Conservation (phyloP, 257 asterid species). For the Lithospermum erythrorhizon region DNA sequence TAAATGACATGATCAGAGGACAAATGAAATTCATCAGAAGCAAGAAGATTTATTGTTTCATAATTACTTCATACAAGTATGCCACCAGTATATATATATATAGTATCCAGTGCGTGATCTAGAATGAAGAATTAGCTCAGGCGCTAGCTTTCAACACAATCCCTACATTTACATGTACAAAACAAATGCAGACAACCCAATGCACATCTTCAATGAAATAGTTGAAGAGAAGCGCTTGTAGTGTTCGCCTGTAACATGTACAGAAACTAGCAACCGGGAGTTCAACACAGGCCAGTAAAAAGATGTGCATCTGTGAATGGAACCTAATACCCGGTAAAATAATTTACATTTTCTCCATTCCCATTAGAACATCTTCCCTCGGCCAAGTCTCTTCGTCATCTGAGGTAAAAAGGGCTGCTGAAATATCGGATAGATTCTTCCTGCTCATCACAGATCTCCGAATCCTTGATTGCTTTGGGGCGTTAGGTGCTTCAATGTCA, state of each 20-base stretch:
- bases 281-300: no score
- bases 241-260: constrained; percentile 16
- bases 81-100: no score
- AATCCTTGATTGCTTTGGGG: constrained; percentile 45
- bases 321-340: neutral
- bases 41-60: neutral
- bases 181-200: constrained; percentile 17
- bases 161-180: constrained; percentile 20
- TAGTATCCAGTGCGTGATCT: neutral
- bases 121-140: constrained; percentile 8
- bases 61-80: neutral
- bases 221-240: constrained; percentile 36
- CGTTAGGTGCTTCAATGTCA: constrained; percentile 45
- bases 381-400: constrained; percentile 24
- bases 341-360: constrained; percentile 14
- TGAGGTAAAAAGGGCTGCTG: constrained; percentile 46
- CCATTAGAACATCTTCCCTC: constrained; percentile 16
- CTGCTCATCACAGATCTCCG: constrained; percentile 25
- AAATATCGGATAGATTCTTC: constrained; percentile 43
- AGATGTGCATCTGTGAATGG: constrained; percentile 8
- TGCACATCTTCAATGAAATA: constrained; percentile 36
- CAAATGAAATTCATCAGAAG: neutral
- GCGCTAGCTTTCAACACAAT: constrained; percentile 9
- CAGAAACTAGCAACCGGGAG: constrained; percentile 1
- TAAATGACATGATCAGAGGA: no score